Base-by-base conservation (phyloP, 352 stramenopile genomes). In the Phytophthora aleatoria region DNA sequence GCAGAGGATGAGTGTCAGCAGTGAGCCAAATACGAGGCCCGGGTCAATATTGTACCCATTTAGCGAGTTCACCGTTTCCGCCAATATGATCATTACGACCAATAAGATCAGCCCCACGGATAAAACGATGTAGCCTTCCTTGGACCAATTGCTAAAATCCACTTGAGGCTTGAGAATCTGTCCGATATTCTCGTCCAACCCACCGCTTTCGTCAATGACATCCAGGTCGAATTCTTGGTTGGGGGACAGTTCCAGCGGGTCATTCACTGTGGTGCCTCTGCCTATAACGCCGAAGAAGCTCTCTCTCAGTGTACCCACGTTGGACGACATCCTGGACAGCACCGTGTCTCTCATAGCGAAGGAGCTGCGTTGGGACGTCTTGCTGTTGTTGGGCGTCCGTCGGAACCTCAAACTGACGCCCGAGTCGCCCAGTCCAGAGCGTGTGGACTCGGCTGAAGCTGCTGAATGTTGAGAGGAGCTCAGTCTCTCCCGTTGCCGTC, bases 1-100 rank as follows among this genome's bases (percentile, higher is more conserved):
- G 36, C 84, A 89, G 7, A 91, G 67, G 2, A 90, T 60, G n/a
- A 94, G 67, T 3, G 86, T 94, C 42, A 90, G 67, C 3, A 94
- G 55, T 15, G 86, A 91, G 33, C 86, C 86, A 53, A 92, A 89
- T 2, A 94, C 82, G 15, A 92, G 73, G 0, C 86, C 86, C 2
- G 80, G 69, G 56, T 94, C 77, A 33, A 90, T 87, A 31, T 57
- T 64, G 64, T 92, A 99, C 83, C 96, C 98, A 62, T 98, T 91
- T 9, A 93, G 66, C 0, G 26, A 50, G 7, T 67, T 48, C 1
- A 76, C 68, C 3, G 67, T 63, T 41, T 89, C 49, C 3, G 84
- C 65, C 20, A 83, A 60, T 0, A 71, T 45, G 10, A 77, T 59
- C 35, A 76, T 87, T 1, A 80, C 10, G 16, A 90, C 16, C 10